Evolutionary conservation across 1,139 yeast species (phyloP), one percentile per base, ranked within the genome.

Genomic region (Taphrina flavorubra): DNA sequence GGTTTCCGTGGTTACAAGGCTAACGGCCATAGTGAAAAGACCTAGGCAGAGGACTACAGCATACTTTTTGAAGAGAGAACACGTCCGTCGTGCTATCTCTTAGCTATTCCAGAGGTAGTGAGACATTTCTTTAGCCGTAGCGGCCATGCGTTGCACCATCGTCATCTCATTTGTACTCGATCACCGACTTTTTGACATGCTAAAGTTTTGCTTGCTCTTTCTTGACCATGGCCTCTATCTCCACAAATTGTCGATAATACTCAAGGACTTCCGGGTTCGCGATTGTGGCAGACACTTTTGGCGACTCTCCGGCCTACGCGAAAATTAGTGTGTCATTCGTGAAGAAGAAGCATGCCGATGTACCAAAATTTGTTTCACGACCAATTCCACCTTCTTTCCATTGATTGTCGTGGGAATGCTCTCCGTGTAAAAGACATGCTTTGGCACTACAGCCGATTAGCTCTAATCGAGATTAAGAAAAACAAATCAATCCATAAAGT

Each of bases 351-450:
- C 13, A 18, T 13, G 34, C 10, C 36, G 1, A 2, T 31, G 13
- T 56, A 40, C 60, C 37, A 73, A 65, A 20, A 73, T 73, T 36
- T 61, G 63, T 68, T 71, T 72, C 49, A 73, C 71, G 42, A 73
- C 68, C 16, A 72, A 72, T 58, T 73, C 74, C 31, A 72, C 71
- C 56, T 73, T 73, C 55, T 73, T 73, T 40, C 74, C 74, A 47
- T 73, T 73, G 20, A 74, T 73, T 11, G 74, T 73, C 49, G 57
- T 66, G 49, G 74, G 74, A 18, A 73, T 72, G 20, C 68, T 74
- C 13, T 72, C 71, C 25, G 72, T 70, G 56, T 68, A 59, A 42
- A 58, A 71, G 51, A 73, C 67, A 44, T 71, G 64, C 34, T 70
- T 72, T 10, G 74, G 74, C 10, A 73, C 60, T 56, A 53, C 58